Conservation (phyloP, 1,284 basidiomycete species). For the Papiliotrema flavescens region DNA sequence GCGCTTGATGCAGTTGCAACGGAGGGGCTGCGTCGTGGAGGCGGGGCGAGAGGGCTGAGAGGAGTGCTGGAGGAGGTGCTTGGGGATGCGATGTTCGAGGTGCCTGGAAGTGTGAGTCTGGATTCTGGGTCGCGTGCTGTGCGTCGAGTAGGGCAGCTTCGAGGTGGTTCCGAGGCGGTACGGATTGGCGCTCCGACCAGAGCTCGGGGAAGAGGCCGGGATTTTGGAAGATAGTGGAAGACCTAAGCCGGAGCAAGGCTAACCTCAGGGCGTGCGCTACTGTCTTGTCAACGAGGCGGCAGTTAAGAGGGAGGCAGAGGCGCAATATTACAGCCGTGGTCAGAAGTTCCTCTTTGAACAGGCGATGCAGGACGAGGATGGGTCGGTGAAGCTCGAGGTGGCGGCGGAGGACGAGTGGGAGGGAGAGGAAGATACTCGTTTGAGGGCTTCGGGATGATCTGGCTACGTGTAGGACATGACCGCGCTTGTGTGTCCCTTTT, state of each 20-base stretch:
- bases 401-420: conserved; percentile 57
- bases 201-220: no score
- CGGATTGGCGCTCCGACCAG: no score
- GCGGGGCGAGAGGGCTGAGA: conserved; percentile 82
- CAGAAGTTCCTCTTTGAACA: conserved; percentile 57
- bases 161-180: not conserved
- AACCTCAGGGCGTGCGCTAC: conserved; percentile 56
- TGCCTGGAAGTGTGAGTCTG: conserved; percentile 71
- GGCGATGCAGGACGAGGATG: conserved; percentile 58
- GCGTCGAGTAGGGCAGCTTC: not conserved
- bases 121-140: no score
- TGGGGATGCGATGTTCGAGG: conserved; percentile 84
- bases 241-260: no score
- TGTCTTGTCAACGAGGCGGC: conserved; percentile 60
- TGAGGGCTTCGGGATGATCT: conserved; percentile 2
- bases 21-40: conserved; percentile 72
- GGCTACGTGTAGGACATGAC: not conserved
- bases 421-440: conserved; percentile 54
- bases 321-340: conserved; percentile 61
- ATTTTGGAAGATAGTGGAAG: no score
- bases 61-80: conserved; percentile 86
- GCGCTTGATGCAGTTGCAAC: conserved; percentile 63
- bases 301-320: conserved; percentile 54
- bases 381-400: conserved; percentile 39
- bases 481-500: no score